Conservation (phyloP, 176 grass and related monocot genomes). For the Ananas comosus region DNA sequence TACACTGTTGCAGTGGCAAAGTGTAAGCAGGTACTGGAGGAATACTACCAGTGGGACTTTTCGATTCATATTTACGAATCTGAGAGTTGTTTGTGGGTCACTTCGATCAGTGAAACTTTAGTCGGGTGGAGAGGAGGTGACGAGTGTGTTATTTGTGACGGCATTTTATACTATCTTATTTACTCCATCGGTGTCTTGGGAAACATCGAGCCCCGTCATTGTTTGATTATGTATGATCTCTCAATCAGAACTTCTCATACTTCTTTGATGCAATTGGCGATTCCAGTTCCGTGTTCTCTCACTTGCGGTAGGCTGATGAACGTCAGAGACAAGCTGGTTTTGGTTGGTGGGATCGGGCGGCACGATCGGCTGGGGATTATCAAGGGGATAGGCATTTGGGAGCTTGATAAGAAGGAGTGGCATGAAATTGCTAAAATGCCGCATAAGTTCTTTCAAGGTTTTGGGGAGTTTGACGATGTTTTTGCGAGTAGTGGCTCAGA, state of each 20-base stretch:
- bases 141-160: slow-evolving; percentile 80
- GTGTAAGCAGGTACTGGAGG: slow-evolving; percentile 50
- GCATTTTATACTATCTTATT: slow-evolving; percentile 68
- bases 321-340: slow-evolving; percentile 47
- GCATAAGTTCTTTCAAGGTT: slow-evolving; percentile 82
- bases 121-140: slow-evolving; percentile 60
- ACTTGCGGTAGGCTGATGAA: slow-evolving; percentile 85
- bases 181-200: slow-evolving; percentile 53
- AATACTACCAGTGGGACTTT: slow-evolving; percentile 70
- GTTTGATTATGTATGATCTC: slow-evolving; percentile 71
- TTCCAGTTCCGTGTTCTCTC: slow-evolving; percentile 62
- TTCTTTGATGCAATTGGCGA: slow-evolving; percentile 46
- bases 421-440: slow-evolving; percentile 71
- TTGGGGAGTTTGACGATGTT: slow-evolving; percentile 80
- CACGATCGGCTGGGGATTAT: slow-evolving; percentile 71
- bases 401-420: slow-evolving; percentile 58
- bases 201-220: slow-evolving; percentile 49
- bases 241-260: slow-evolving; percentile 19
- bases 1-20: slow-evolving; percentile 63
- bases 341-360: slow-evolving; percentile 81
- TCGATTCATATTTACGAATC: slow-evolving; percentile 67
- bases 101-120: slow-evolving; percentile 46
- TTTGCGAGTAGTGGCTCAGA: slow-evolving; percentile 68
- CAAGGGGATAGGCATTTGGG: slow-evolving; percentile 92
- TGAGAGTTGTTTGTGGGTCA: slow-evolving; percentile 32